Evolutionary conservation across 495 filamentous ascomycete genomes (phyloP).

Genomic region (Aspergillus bridgeri): DNA sequence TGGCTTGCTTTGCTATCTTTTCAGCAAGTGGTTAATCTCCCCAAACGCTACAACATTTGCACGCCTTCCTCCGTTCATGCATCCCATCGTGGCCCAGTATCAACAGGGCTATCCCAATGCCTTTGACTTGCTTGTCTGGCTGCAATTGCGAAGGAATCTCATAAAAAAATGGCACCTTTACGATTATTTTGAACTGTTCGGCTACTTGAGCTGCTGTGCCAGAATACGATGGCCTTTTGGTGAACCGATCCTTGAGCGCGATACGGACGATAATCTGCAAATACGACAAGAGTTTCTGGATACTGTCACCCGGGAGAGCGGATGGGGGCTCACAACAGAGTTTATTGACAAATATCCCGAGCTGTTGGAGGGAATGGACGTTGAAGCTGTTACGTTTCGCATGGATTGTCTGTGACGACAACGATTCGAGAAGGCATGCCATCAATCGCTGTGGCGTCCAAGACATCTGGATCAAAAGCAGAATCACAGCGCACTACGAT

Average conservation of each 20-base stretch:
- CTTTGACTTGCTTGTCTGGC: slow-evolving; percentile 13
- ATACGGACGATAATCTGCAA: slow-evolving; percentile 11
- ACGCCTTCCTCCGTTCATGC: slow-evolving; percentile 7
- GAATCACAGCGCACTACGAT: too few species aligned
- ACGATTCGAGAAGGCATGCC: too few species aligned
- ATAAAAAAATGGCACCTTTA: slow-evolving; percentile 4
- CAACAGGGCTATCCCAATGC: slow-evolving; percentile 7
- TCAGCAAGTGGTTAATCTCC: slow-evolving; percentile 13
- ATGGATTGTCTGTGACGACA: background rate
- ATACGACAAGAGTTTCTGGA: slow-evolving; percentile 9
- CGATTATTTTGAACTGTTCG: slow-evolving; percentile 7
- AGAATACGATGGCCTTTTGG: slow-evolving; percentile 18
- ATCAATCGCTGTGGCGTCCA: too few species aligned
- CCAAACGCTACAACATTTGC: slow-evolving; percentile 10
- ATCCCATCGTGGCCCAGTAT: slow-evolving; percentile 6
- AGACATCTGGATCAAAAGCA: too few species aligned
- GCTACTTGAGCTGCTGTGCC: slow-evolving; percentile 4
- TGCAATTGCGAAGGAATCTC: slow-evolving; percentile 13
- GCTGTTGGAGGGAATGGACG: slow-evolving; percentile 16
- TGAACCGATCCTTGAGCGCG: slow-evolving; percentile 13
- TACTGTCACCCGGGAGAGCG: slow-evolving; percentile 7
- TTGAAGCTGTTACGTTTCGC: background rate
- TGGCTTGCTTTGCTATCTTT: slow-evolving; percentile 11
- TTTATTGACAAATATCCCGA: slow-evolving; percentile 17
- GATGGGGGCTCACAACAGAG: slow-evolving; percentile 18